phyloP scores from a whole-genome alignment of 2,329 filamentous ascomycete species.

The Amphichorda felina region DNA sequence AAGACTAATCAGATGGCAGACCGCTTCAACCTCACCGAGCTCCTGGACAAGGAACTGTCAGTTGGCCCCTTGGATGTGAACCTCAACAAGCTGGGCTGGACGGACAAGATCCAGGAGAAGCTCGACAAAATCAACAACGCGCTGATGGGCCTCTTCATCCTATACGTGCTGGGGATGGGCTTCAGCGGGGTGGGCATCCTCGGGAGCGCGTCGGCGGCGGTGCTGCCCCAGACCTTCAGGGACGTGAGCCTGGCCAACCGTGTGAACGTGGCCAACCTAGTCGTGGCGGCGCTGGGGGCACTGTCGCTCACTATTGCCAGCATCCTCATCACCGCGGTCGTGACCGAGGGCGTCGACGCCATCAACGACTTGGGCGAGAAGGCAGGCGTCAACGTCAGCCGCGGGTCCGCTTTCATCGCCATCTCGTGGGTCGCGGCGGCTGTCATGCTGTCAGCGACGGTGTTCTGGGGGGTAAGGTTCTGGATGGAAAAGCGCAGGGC shows the following conservation, averaged over 20 bases:
- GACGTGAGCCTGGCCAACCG: constrained; percentile 6
- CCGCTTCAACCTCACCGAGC: constrained; percentile 32
- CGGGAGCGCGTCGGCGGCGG: constrained; percentile 20
- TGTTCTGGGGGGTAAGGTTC: constrained; percentile 28
- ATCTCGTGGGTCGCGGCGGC: constrained; percentile 35
- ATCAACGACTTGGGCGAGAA: constrained; percentile 30
- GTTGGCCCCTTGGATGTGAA: constrained; percentile 31
- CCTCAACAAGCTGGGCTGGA: constrained; percentile 31
- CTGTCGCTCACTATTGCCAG: constrained; percentile 27
- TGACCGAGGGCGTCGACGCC: constrained; percentile 24
- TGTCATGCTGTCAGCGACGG: constrained; percentile 24
- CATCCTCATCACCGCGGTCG: constrained; percentile 27
- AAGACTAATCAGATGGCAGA: constrained; percentile 10
- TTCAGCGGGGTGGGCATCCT: constrained; percentile 32
- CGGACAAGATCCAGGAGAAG: constrained; percentile 29
- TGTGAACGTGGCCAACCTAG: constrained; percentile 21
- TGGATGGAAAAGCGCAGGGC: constrained; percentile 11
- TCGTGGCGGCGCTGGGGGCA: constrained; percentile 21
- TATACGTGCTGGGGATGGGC: constrained; percentile 32
- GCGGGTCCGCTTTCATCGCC: constrained; percentile 30
- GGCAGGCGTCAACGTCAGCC: constrained; percentile 29
- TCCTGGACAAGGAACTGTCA: constrained; percentile 32
- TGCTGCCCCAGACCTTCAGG: constrained; percentile 14
- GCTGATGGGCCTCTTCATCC: constrained; percentile 34
- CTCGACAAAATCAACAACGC: constrained; percentile 35